A percentile compares a stretch with the other conserved stretches of the same genome.
Conservation (phyloP, 2,329 filamentous ascomycete genomes). For the Fusarium goolgardi region DNA sequence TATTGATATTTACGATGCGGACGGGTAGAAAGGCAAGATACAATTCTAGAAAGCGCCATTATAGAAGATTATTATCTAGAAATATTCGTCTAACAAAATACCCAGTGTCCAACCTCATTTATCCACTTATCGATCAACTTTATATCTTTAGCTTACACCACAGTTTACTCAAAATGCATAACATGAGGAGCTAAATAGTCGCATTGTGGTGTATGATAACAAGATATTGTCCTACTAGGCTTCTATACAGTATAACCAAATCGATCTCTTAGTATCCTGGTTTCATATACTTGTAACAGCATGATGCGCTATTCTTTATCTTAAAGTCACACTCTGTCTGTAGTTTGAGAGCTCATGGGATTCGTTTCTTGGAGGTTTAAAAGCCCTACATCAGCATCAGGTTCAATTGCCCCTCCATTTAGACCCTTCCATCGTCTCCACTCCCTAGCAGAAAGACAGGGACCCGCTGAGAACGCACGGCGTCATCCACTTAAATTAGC, state of each 20-base stretch:
- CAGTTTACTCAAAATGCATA: no score
- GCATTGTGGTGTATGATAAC: no score
- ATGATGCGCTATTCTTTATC: neutral
- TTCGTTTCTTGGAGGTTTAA: constrained; percentile 5
- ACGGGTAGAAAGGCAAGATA: neutral
- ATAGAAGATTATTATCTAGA: no score
- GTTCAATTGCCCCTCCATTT: constrained; percentile 24
- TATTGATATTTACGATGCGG: neutral
- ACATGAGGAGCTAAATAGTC: no score
- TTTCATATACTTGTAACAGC: no score
- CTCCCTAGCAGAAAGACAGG: constrained; percentile 8
- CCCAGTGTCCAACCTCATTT: no score
- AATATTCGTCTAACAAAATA: no score
- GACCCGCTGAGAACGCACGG: constrained; percentile 31
- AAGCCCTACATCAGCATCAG: constrained; percentile 5
- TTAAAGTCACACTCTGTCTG: neutral
- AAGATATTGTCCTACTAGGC: no score
- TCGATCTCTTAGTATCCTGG: no score
- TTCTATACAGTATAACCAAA: no score
- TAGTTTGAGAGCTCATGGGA: neutral
- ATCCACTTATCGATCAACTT: no score
- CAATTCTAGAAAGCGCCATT: neutral
- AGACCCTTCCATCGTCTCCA: constrained; percentile 24
- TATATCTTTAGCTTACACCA: no score
- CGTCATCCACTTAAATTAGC: constrained; percentile 36